Base-by-base conservation (phyloP, 768 basidiomycete species). In the Hericium alpestre region DNA sequence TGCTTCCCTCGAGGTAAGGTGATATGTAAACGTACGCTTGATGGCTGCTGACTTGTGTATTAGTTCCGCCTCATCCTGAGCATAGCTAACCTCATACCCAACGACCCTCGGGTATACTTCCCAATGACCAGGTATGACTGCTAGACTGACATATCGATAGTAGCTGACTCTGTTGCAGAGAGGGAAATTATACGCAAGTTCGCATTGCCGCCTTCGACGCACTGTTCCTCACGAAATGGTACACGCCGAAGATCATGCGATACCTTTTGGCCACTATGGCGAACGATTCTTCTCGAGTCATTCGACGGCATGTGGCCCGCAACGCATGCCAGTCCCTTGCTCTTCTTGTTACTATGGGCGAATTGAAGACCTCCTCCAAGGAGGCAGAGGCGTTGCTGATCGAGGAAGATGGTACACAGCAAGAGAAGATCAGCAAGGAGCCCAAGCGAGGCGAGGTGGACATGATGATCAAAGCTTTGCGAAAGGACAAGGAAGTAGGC, bases 191-290 rank as follows among this genome's bases (percentile, higher is more conserved):
- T 64, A 86, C 86, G 2, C 87, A 90, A 66, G 90, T 99, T 48
- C 86, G 96, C 49, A 80, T 92, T 48, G 85, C 90, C 4, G 95
- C 96, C 3, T 96, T 99, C 63, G 96, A 99, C 70, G 90, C 91
- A 38, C 77, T 98, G 10, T 86, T 95, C 76, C 72, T 93, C 67
- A 87, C 87, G 57, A 86, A 92, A 71, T 87, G 93, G 92, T 86
- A 91, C 67, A 78, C 85, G 1, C 84, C 84, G 38, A 80, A 82
- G 65, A 83, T 94, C 63, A 88, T 90, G 81, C 82, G 83, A 13
- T 97, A 97, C 66, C 76, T 97, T 61, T 77, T 95, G 51, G 80
- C 90, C 10, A 87, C 96, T 56, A 84, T 95, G 74, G 82, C 85
- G 8, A 79, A 85, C 65, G 96, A 99, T 66, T 76, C 87, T 9